Conservation (phyloP, 2,329 filamentous ascomycete species). For the Ophiostoma novo-ulmi region DNA sequence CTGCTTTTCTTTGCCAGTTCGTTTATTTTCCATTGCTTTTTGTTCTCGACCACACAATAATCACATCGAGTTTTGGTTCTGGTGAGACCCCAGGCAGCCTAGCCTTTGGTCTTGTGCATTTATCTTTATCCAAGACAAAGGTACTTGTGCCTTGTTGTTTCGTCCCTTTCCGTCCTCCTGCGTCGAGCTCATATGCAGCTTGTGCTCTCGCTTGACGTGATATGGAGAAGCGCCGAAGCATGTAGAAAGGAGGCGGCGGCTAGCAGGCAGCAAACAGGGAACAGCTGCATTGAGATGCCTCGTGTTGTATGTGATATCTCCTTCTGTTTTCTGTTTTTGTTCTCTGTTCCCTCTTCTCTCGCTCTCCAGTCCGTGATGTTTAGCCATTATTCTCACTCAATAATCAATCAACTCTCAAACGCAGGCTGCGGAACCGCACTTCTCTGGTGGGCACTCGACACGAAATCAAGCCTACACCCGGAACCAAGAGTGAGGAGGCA, state of each 20-base stretch:
- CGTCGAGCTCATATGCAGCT: slow-evolving; percentile 4
- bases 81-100: not conserved
- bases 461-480: too few species aligned
- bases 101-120: not conserved
- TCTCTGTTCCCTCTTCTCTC: too few species aligned
- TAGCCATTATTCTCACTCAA: too few species aligned
- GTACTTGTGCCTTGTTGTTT: not conserved
- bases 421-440: not conserved
- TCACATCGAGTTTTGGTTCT: not conserved
- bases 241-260: not conserved
- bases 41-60: not conserved
- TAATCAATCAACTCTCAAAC: too few species aligned
- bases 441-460: too few species aligned
- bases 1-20: not conserved
- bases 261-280: not conserved
- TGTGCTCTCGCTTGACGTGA: not conserved
- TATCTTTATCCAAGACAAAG: not conserved
- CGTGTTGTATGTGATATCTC: not conserved
- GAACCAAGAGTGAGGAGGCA: too few species aligned
- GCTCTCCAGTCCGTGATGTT: too few species aligned
- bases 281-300: not conserved
- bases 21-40: not conserved
- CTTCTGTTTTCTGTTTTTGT: not conserved
- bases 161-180: slow-evolving; percentile 3
- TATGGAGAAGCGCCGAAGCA: not conserved